phyloP scores from a whole-genome alignment of 2,329 filamentous ascomycete genomes.

The Alternaria arborescens region DNA sequence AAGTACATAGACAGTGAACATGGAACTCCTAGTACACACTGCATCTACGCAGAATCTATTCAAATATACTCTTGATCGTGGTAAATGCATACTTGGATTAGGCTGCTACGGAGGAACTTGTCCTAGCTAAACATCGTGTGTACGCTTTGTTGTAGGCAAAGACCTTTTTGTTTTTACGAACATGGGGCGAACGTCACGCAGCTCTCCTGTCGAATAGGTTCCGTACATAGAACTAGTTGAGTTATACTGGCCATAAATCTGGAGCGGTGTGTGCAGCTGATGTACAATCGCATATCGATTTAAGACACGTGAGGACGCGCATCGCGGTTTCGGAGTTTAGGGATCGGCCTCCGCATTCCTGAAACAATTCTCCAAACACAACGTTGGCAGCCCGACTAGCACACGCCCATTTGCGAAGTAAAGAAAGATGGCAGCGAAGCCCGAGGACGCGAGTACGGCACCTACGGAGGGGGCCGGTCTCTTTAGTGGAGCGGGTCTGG shows the following conservation, averaged over 20 bases:
- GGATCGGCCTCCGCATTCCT: constrained; percentile 13
- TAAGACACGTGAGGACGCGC: background rate
- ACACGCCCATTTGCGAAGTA: background rate
- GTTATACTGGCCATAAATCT: background rate
- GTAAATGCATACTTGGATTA: too few relatives aligned
- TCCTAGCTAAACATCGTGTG: too few relatives aligned
- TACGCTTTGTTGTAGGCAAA: too few relatives aligned
- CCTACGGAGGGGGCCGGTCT: constrained; percentile 25
- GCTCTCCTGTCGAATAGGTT: too few relatives aligned
- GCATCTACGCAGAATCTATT: background rate
- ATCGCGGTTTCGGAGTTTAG: constrained; percentile 21
- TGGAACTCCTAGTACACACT: background rate
- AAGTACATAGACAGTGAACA: background rate
- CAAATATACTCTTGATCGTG: too few relatives aligned
- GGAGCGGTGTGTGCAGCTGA: background rate
- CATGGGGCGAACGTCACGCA: background rate
- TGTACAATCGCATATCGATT: background rate
- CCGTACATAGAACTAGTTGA: background rate
- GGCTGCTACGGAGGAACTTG: too few relatives aligned
- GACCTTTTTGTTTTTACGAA: too few relatives aligned
- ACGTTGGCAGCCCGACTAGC: constrained; percentile 5
- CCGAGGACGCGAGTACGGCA: constrained; percentile 23
- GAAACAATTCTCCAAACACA: constrained; percentile 14
- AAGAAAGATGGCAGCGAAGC: constrained; percentile 29
- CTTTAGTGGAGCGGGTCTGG: constrained; percentile 16